Evolutionary conservation across 352 stramenopile genomes (phyloP).

Genomic region (Globisporangium middletonii): DNA sequence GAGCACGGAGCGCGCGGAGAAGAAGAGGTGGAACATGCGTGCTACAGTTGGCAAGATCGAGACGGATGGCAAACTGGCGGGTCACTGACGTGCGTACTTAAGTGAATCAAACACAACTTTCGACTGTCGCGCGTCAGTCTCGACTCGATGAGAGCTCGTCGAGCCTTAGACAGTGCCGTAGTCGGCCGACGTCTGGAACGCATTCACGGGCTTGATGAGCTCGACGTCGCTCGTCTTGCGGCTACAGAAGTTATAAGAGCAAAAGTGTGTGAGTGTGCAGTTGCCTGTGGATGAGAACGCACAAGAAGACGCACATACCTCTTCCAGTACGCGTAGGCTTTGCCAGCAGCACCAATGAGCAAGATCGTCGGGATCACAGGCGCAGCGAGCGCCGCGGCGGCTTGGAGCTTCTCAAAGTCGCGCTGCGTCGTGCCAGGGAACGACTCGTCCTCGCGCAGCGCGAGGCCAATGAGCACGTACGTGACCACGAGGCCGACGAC

Average conservation of each 20-base stretch:
- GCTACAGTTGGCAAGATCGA: neutral
- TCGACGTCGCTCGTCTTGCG: slow-evolving; percentile 27
- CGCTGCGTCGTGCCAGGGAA: slow-evolving; percentile 34
- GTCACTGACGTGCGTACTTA: neutral
- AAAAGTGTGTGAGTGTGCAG: neutral
- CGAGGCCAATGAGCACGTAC: slow-evolving; percentile 35
- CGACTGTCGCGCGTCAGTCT: neutral
- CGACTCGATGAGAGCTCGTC: too few relatives aligned
- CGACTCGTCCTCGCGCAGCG: slow-evolving; percentile 24
- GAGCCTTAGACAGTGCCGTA: slow-evolving; percentile 40
- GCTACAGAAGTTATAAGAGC: neutral
- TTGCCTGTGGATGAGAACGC: neutral
- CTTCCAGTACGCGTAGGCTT: slow-evolving; percentile 46
- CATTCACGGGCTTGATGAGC: slow-evolving; percentile 29
- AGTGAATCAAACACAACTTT: neutral
- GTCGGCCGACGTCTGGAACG: slow-evolving; percentile 39
- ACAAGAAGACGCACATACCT: slow-evolving; percentile 27
- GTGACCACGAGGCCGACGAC: slow-evolving; percentile 44
- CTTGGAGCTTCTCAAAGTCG: slow-evolving; percentile 42
- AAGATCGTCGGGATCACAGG: slow-evolving; percentile 39
- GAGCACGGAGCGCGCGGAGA: slow-evolving; percentile 11
- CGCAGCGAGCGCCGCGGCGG: slow-evolving; percentile 35
- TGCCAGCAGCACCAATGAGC: slow-evolving; percentile 36
- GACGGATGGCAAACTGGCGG: neutral
- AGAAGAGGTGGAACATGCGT: slow-evolving; percentile 14